Base-by-base conservation (phyloP, 2,329 filamentous ascomycete genomes). In the Phaeophleospora eucalypticola region DNA sequence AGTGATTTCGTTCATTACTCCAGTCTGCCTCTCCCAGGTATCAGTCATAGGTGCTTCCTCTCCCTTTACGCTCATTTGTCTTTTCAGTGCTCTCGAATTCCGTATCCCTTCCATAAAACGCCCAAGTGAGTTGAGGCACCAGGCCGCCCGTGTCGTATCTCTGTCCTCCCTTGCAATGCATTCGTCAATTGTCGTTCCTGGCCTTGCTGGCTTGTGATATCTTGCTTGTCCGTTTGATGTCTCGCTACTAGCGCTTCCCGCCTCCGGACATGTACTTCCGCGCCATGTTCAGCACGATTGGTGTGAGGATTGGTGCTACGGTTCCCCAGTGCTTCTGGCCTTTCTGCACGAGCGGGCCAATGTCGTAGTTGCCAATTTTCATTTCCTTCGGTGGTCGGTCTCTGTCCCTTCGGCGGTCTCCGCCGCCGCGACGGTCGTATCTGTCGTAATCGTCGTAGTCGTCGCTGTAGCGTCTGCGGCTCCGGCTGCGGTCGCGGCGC, bases 261-360 rank as follows among this genome's bases (percentile, higher is more conserved):
- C 41, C 35, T n/a, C 46, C 37, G 15, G 16, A 37, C 37, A 57
- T 36, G 40, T 53, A 57, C 51, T 59, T 53, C 21, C 39, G 16
- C 18, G 45, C 45, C 38, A 42, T 42, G 29, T 24, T 36, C 17
- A 47, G 58, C 14, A 65, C 53, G 33, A 65, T 46, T 10, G 63
- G 63, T 12, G 60, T 61, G 16, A 65, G 47, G 21, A 65, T 58
- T 4, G 63, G 63, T 21, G 61, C 63, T 3, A 65, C 39, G 8
- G 58, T 61, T 2, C 48, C 54, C 45, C 60, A 66, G 45, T 65
- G 62, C 52, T 65, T 64, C 57, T 65, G 50, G 14, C 61, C 62
- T 45, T 60, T 61, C 39, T 66, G 58, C 17, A 66, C 45, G 41
- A 55, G 54, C 14, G 62, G 62, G 12, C 63, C 62, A 43, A 66